Conservation (phyloP, 331 rosid species). For the Phaseolus coccineus region DNA sequence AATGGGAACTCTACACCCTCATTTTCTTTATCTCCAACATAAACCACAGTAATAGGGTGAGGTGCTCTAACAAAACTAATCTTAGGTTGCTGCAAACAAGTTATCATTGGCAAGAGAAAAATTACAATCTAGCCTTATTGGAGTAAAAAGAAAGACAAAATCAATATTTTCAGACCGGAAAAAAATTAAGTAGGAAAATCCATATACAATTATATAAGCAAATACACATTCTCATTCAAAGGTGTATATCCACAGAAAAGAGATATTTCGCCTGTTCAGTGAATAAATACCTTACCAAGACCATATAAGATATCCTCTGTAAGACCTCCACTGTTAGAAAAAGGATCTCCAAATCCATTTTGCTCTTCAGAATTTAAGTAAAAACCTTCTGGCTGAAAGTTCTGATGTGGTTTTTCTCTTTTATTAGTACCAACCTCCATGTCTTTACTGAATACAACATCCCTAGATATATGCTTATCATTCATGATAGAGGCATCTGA, state of each 20-base stretch:
- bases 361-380: slow-evolving; percentile 58
- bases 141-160: too few relatives aligned
- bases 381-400: slow-evolving; percentile 55
- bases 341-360: slow-evolving; percentile 48
- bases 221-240: background rate
- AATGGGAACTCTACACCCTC: slow-evolving; percentile 56
- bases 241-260: slow-evolving; percentile 24
- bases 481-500: slow-evolving; percentile 75
- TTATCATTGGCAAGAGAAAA: background rate
- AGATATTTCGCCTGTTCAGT: slow-evolving; percentile 14
- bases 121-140: background rate
- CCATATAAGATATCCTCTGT: slow-evolving; percentile 54
- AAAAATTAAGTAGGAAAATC: background rate
- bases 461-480: slow-evolving; percentile 39
- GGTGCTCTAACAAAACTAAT: background rate
- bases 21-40: background rate
- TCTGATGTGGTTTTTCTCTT: slow-evolving; percentile 48
- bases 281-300: slow-evolving; percentile 57
- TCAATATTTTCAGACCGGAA: too few relatives aligned
- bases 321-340: slow-evolving; percentile 39
- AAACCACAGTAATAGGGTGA: background rate
- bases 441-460: slow-evolving; percentile 36
- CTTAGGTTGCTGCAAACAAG: slow-evolving; percentile 25
- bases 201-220: background rate
- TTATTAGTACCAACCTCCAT: slow-evolving; percentile 47